Conservation (phyloP, 2,329 filamentous ascomycete species). For the Periconia sp. region DNA sequence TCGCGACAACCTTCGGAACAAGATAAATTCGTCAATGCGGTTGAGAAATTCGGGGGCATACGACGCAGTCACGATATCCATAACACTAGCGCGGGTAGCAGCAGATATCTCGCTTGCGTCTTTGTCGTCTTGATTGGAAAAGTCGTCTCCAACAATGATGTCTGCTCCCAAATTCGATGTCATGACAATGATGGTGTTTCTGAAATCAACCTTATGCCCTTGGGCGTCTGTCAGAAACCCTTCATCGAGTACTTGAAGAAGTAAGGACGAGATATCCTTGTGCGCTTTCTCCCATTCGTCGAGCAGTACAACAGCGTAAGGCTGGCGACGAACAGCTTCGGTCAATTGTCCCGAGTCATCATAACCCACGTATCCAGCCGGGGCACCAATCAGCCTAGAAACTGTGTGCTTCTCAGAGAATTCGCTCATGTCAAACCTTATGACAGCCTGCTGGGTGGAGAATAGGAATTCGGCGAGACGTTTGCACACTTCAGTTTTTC, state of each 20-base stretch:
- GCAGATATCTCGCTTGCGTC: conserved; percentile 67
- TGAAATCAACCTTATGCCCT: conserved; percentile 95
- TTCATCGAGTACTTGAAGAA: conserved; percentile 94
- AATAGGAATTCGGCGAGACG: conserved; percentile 93
- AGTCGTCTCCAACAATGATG: conserved; percentile 77
- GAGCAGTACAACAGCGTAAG: conserved; percentile 91
- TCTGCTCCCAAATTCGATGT: conserved; percentile 94
- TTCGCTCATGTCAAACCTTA: conserved; percentile 96
- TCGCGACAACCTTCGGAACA: conserved; percentile 84
- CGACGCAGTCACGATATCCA: conserved; percentile 76
- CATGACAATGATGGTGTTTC: conserved; percentile 93
- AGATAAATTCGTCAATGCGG: conserved; percentile 92
- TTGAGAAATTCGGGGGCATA: conserved; percentile 96
- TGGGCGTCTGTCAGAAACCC: conserved; percentile 94
- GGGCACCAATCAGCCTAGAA: conserved; percentile 86
- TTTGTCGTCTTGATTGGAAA: conserved; percentile 58
- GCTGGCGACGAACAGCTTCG: conserved; percentile 91
- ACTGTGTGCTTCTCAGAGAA: conserved; percentile 98
- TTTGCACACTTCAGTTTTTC: conserved; percentile 97
- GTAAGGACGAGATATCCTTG: conserved; percentile 85
- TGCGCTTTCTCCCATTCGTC: conserved; percentile 99
- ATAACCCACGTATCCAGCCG: conserved; percentile 94
- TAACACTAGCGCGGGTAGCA: conserved; percentile 75
- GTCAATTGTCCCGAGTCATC: conserved; percentile 96
- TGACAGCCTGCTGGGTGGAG: conserved; percentile 84